Evolutionary conservation across 2,329 filamentous ascomycete genomes (phyloP).

Genomic region (Fusarium virguliforme): DNA sequence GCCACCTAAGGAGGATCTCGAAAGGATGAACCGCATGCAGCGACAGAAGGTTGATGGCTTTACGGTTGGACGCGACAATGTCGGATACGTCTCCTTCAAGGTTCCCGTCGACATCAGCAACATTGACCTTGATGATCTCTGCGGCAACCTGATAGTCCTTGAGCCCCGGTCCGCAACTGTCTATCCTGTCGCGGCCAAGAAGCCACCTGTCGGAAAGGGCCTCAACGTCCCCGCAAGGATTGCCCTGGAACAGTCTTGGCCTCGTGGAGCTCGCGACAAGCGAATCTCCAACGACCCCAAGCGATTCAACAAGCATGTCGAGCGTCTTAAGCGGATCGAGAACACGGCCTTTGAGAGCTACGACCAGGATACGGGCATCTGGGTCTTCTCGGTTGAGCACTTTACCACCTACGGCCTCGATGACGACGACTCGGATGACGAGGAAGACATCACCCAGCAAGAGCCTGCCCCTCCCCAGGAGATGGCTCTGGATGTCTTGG

Average conservation of each 20-base stretch:
- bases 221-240: conserved; percentile 93
- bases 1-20: conserved; percentile 81
- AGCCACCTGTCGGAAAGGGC: conserved; percentile 88
- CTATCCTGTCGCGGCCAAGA: conserved; percentile 82
- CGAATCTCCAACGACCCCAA: conserved; percentile 70
- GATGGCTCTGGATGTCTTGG: conserved; percentile 42
- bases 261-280: conserved; percentile 75
- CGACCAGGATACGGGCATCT: conserved; percentile 83
- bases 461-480: conserved; percentile 40
- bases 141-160: conserved; percentile 82
- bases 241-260: conserved; percentile 93
- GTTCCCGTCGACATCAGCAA: conserved; percentile 85
- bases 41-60: conserved; percentile 82
- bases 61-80: conserved; percentile 84
- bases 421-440: conserved; percentile 77
- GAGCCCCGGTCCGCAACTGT: conserved; percentile 87
- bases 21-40: conserved; percentile 84
- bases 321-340: conserved; percentile 82
- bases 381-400: conserved; percentile 95
- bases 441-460: conserved; percentile 51
- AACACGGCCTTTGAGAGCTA: conserved; percentile 90
- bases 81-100: conserved; percentile 87
- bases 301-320: conserved; percentile 85
- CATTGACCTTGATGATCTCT: conserved; percentile 85
- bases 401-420: conserved; percentile 96